Evolutionary conservation across 2,329 filamentous ascomycete species (phyloP), one percentile per base, ranked within the genome.

Genomic region (Lasiodiplodia theobromae): DNA sequence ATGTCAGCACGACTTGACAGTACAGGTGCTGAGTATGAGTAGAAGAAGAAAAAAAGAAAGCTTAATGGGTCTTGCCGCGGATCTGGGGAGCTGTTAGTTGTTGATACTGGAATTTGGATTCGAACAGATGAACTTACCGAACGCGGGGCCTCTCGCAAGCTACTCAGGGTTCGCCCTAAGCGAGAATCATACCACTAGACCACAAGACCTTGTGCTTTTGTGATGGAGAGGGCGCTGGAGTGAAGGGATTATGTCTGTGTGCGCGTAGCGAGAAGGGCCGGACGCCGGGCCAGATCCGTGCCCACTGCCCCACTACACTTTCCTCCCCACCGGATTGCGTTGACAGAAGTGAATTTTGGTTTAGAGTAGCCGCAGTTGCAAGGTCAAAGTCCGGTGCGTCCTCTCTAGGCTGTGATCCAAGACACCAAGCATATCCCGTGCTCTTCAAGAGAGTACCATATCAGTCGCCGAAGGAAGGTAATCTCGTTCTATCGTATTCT

Each of bases 171-270:
- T 3, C 28, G 56, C 56, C 56, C 56, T 60, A 60, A 60, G 56
- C 56, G 56, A 60, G 56, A 60, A 60, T 60, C 56, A 60, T 60
- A 44, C 56, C 56, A 60, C 56, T 60, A 60, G 56, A 60, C 56
- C 56, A 60, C 56, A 47, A 60, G 56, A 58, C 56, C 56, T n/a
- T 28, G 49, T 56, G 31, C 8, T 54, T 10, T 12, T 18, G 14
- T 54, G 23, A 18, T 34, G 31, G 31, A 2, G 28, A 37, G 28
- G 28, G 25, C 5, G 25, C 10, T 56, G 53, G 21, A 7, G 28
- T 56, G n/a, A 11, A 31, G 7, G 31, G n/a, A n/a, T 37, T 56
- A 34, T 28, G 31, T 56, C 16, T 21, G 8, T 18, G 12, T 11
- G 53, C 14, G 53, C 18, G 40, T 44, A 18, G 31, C 31, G 53